These are phyloP conservation scores for Diphasiastrum complanatum DNA, from an alignment of 83 land plant genomes.

Conservation along the genomic window DNA sequence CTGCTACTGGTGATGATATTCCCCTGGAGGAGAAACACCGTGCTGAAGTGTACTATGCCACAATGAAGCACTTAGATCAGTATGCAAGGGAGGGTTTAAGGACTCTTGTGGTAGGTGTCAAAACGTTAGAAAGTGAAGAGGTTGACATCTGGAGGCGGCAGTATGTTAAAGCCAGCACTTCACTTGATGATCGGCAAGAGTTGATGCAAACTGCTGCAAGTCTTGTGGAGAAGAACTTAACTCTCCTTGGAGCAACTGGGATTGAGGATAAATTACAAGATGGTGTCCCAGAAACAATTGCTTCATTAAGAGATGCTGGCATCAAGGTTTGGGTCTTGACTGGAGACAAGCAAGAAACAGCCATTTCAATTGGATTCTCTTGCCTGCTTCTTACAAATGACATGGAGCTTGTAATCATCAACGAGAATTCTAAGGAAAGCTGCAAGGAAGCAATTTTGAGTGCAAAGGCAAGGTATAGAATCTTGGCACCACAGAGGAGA, in stretches of 20 bases:
- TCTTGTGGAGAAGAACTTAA: conserved; percentile 37
- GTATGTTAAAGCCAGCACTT: conserved; percentile 58
- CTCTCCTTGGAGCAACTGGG: conserved; percentile 60
- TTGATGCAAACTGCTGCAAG: conserved; percentile 45
- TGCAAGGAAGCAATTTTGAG: conserved; percentile 48
- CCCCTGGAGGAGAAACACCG: conserved; percentile 4
- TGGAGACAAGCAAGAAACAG: conserved; percentile 96
- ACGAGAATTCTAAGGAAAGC: conserved; percentile 40
- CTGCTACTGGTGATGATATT: conserved; percentile 3
- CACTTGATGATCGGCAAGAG: conserved; percentile 45
- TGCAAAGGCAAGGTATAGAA: conserved; percentile 31
- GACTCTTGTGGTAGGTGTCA: conserved; percentile 68
- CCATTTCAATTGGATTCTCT: conserved; percentile 82
- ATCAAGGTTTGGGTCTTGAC: conserved; percentile 93
- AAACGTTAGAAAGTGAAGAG: conserved; percentile 45
- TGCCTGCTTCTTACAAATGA: conserved; percentile 58
- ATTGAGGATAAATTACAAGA: conserved; percentile 77
- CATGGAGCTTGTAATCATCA: conserved; percentile 77
- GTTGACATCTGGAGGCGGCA: conserved; percentile 54
- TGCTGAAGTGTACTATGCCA: conserved; percentile 23
- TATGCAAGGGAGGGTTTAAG: conserved; percentile 74
- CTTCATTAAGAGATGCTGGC: conserved; percentile 67
- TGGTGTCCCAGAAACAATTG: conserved; percentile 92
- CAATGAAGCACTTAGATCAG: conserved; percentile 53
- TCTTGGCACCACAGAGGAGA: too few relatives aligned